phyloP scores from a whole-genome alignment of 1,139 yeast genomes.

The Geotrichum citri-aurantii region DNA sequence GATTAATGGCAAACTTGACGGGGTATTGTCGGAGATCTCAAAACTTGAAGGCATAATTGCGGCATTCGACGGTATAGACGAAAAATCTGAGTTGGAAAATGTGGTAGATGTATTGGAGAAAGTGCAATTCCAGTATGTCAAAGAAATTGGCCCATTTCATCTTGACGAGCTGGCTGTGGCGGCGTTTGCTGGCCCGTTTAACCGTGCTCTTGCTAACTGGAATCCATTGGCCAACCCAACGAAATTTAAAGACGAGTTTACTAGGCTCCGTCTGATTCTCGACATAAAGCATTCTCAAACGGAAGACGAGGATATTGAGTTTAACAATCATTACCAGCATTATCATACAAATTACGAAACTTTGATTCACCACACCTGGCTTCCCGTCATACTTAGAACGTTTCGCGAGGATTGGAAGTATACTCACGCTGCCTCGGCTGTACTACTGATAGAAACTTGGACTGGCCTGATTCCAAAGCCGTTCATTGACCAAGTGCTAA shows the following conservation, averaged over 20 bases:
- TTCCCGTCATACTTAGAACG: constrained; percentile 32
- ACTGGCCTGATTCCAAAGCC: constrained; percentile 37
- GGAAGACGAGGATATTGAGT: constrained; percentile 3
- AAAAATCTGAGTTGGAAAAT: background rate
- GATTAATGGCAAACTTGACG: constrained; percentile 23
- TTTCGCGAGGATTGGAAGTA: constrained; percentile 37
- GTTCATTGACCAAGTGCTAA: constrained; percentile 32
- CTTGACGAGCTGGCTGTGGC: constrained; percentile 34
- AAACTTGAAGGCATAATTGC: constrained; percentile 17
- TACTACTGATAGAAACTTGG: constrained; percentile 41
- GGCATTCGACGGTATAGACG: constrained; percentile 25
- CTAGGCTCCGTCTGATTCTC: constrained; percentile 28
- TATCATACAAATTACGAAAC: constrained; percentile 33
- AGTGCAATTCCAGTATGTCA: constrained; percentile 27
- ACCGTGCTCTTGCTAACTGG: constrained; percentile 35
- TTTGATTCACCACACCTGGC: constrained; percentile 37
- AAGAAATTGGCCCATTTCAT: constrained; percentile 21
- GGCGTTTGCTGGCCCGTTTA: constrained; percentile 30
- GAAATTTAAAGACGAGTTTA: constrained; percentile 28
- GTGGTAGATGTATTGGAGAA: constrained; percentile 22
- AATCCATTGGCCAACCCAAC: constrained; percentile 36
- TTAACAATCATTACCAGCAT: constrained; percentile 1
- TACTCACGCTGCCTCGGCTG: constrained; percentile 30
- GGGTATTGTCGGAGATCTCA: constrained; percentile 19
- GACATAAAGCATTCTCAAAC: constrained; percentile 15